Conservation (phyloP, 1,284 basidiomycete species). For the Melanopsichium pennsylvanicum region DNA sequence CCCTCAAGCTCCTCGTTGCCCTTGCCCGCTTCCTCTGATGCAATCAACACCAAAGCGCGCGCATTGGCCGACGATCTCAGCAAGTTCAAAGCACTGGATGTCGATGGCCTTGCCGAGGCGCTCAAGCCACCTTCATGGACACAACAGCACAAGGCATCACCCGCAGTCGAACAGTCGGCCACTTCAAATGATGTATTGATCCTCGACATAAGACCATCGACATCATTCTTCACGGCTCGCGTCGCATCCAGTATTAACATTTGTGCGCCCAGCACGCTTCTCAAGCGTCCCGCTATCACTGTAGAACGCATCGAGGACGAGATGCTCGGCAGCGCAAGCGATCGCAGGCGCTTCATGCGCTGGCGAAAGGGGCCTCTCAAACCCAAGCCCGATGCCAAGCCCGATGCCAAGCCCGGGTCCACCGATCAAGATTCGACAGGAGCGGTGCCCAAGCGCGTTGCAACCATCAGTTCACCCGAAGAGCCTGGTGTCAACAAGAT, state of each 20-base stretch:
- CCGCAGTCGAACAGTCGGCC: neutral
- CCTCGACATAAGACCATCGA: constrained; percentile 85
- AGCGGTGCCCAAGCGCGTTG: constrained; percentile 20
- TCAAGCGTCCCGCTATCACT: constrained; percentile 68
- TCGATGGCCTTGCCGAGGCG: constrained; percentile 33
- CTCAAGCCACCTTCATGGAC: constrained; percentile 21
- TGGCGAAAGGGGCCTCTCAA: constrained; percentile 48
- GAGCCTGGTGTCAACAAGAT: constrained; percentile 50
- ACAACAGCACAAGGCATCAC: constrained; percentile 3
- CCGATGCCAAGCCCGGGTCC: constrained; percentile 4
- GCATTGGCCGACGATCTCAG: constrained; percentile 12
- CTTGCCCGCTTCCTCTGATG: constrained; percentile 13
- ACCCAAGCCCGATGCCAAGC: constrained; percentile 12
- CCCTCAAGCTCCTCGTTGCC: constrained; percentile 30
- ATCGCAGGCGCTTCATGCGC: constrained; percentile 46
- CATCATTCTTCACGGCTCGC: constrained; percentile 51
- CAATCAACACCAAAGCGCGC: constrained; percentile 5
- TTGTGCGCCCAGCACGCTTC: constrained; percentile 89
- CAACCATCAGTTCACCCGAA: constrained; percentile 29
- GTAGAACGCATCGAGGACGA: constrained; percentile 60
- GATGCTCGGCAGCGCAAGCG: constrained; percentile 50
- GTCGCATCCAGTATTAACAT: constrained; percentile 76
- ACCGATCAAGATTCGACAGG: constrained; percentile 12
- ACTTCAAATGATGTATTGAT: constrained; percentile 65
- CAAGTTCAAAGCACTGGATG: constrained; percentile 41